Evolutionary conservation across 2,329 filamentous ascomycete genomes (phyloP), one percentile per base, ranked within the genome.

Genomic region (Endothia cerciana): DNA sequence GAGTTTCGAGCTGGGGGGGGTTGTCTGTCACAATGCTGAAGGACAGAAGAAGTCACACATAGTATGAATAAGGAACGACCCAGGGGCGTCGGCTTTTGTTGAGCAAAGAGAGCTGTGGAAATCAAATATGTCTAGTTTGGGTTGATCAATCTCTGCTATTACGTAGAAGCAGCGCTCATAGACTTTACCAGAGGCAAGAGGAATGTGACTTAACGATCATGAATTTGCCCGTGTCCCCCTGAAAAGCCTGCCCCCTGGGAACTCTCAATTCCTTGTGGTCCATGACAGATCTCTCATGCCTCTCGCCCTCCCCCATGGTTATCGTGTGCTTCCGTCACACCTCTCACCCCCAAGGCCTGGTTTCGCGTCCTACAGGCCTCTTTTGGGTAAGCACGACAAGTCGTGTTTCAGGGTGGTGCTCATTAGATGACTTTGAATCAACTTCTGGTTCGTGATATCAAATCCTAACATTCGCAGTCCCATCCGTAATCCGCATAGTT

Each of bases 401-500:
- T 8, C 47, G 3, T 17, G 45, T 65, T 49, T 53, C 53, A 62
- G 59, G 38, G 60, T 62, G 38, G 60, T 62, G 59, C 63, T 60
- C 30, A 40, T 56, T 49, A 55, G 38, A 58, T 62, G 57, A 61
- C 57, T 67, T 61, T 61, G 49, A 61, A 60, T 60, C 58, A 60
- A n/a, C 60, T 51, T 59, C 55, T 55, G 33, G 45, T 38, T 45
- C 63, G 49, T 38, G 49, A 65, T 65, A 38, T 65, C 63, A 49
- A 61, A 57, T 38, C 63, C 63, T 56, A 61, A 65, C 49, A 65
- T 56, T 47, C 22, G 57, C 57, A 41, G 40, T 47, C 58, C 62
- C 38, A 33, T 57, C 51, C 19, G 17, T 19, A 43, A 62, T 49
- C 57, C 40, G 49, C 30, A 45, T 38, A 38, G 19, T 36, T 57